Evolutionary conservation across 805 yeast genomes (phyloP).

Genomic region (Yarrowia sp.): DNA sequence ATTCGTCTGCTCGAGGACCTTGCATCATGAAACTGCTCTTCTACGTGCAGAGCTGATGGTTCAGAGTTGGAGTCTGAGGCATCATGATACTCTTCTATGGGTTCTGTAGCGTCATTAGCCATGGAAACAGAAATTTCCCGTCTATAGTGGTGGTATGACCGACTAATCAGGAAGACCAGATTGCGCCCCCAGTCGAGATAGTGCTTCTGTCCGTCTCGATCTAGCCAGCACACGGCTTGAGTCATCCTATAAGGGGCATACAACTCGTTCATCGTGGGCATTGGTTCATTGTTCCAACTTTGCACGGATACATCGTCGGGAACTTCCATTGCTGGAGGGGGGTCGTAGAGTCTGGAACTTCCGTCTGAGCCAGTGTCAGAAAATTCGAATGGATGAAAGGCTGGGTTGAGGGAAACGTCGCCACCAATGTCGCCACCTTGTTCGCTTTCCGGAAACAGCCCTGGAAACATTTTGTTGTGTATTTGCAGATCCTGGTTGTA

Average conservation of each 20-base stretch:
- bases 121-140: not conserved
- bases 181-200: slow-evolving; percentile 11
- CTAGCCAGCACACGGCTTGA: not conserved
- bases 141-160: not conserved
- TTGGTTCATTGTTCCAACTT: no score
- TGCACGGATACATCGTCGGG: no score
- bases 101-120: not conserved
- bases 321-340: no score
- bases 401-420: slow-evolving; percentile 13
- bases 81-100: slow-evolving; percentile 2
- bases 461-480: slow-evolving; percentile 23
- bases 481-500: slow-evolving; percentile 10
- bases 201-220: not conserved
- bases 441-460: slow-evolving; percentile 19
- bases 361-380: not conserved
- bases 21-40: slow-evolving; percentile 16
- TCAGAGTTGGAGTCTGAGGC: not conserved
- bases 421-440: slow-evolving; percentile 7
- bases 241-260: not conserved
- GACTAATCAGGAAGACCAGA: not conserved
- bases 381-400: not conserved
- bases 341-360: no score
- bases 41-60: not conserved
- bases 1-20: not conserved
- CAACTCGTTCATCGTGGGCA: no score